Evolutionary conservation across 768 basidiomycete species (phyloP).

Genomic region (Cystobasidium onofrii): DNA sequence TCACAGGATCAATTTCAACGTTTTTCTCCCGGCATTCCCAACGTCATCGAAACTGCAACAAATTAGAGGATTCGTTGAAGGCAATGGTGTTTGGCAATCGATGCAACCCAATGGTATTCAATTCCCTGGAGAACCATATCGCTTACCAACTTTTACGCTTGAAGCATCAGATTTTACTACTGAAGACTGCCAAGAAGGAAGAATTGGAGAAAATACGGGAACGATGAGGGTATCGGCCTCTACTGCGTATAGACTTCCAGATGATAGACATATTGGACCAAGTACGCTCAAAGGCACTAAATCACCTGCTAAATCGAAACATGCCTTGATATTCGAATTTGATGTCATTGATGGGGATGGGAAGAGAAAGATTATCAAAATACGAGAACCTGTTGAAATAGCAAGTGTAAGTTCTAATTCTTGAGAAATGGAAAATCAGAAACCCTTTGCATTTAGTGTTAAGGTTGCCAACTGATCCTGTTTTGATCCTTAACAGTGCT

Average conservation of each 20-base stretch:
- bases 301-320: neutral
- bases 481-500: neutral
- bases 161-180: neutral
- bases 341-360: conserved; percentile 4
- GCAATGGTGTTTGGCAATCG: neutral
- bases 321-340: conserved; percentile 4
- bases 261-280: conserved; percentile 7
- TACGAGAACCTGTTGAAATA: conserved; percentile 4
- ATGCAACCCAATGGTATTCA: neutral
- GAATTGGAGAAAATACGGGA: neutral
- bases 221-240: neutral
- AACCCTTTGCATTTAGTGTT: too few relatives aligned
- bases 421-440: too few relatives aligned
- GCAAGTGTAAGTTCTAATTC: conserved; percentile 21
- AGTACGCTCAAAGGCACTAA: neutral
- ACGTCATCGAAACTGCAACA: neutral
- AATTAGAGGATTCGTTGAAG: neutral
- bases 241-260: neutral
- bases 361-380: conserved; percentile 4
- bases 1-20: neutral
- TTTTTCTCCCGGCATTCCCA: neutral
- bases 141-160: neutral
- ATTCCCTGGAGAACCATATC: neutral
- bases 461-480: neutral
- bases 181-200: neutral